phyloP scores from a whole-genome alignment of 805 yeast species.

The Candida insectorum region DNA sequence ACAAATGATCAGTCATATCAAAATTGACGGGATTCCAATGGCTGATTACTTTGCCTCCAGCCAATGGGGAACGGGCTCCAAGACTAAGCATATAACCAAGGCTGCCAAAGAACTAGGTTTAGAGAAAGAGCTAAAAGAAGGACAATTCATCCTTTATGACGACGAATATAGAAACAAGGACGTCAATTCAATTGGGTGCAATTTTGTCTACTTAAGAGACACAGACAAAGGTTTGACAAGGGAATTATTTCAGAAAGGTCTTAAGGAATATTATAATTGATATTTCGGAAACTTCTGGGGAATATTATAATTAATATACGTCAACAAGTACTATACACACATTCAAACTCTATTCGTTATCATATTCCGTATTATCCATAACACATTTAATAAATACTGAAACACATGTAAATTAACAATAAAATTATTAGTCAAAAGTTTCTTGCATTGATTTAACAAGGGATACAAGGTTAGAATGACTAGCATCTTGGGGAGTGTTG shows the following conservation, averaged over 20 bases:
- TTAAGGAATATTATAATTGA: slow-evolving; percentile 28
- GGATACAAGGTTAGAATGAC: slow-evolving; percentile 45
- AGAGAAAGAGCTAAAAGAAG: slow-evolving; percentile 42
- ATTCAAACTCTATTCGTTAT: background rate
- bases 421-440: slow-evolving; percentile 14
- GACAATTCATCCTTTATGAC: slow-evolving; percentile 55
- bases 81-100: slow-evolving; percentile 51
- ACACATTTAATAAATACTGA: slow-evolving; percentile 8
- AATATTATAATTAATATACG: background rate
- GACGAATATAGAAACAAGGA: slow-evolving; percentile 79
- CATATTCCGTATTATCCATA: slow-evolving; percentile 1
- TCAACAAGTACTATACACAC: background rate
- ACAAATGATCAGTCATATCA: slow-evolving; percentile 52
- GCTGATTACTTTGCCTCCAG: slow-evolving; percentile 49
- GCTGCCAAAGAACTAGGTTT: slow-evolving; percentile 48
- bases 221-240: slow-evolving; percentile 57
- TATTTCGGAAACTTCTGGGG: background rate
- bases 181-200: slow-evolving; percentile 67
- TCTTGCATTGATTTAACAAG: slow-evolving; percentile 42
- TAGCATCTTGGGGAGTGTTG: slow-evolving; percentile 43
- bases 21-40: slow-evolving; percentile 51
- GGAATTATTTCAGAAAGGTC: slow-evolving; percentile 46
- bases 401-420: slow-evolving; percentile 18
- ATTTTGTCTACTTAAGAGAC: slow-evolving; percentile 61
- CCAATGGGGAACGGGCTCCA: slow-evolving; percentile 70